These are phyloP conservation scores for Rhizoclosmatium sp. DNA, from an alignment of 192 early-diverging fungal species.

Conservation along the genomic window DNA sequence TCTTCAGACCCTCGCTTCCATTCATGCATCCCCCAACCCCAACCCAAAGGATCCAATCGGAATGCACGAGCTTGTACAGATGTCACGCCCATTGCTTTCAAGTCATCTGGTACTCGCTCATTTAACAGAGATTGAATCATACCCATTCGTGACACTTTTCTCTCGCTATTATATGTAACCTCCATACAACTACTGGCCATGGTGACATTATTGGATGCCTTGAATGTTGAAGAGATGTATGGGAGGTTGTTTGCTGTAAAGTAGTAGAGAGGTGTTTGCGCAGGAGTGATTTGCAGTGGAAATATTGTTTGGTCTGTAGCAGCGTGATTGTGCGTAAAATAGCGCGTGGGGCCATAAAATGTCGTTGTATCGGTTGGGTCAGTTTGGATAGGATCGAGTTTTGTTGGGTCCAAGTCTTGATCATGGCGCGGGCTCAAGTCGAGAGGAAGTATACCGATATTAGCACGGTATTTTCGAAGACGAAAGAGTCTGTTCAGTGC, in stretches of 20 bases:
- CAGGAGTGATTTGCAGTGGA: slow-evolving; percentile 60
- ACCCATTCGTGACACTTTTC: not conserved
- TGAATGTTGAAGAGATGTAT: slow-evolving; percentile 63
- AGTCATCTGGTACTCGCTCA: slow-evolving; percentile 4
- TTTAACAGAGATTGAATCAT: slow-evolving; percentile 4
- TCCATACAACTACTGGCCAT: slow-evolving; percentile 60
- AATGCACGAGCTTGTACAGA: slow-evolving; percentile 3
- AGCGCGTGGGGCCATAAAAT: slow-evolving; percentile 10
- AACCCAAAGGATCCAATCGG: slow-evolving; percentile 26
- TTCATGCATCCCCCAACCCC: slow-evolving; percentile 17
- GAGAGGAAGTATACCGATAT: slow-evolving; percentile 63
- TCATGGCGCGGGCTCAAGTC: not conserved
- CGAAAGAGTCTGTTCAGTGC: slow-evolving; percentile 63
- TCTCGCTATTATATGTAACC: slow-evolving; percentile 26
- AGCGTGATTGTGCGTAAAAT: slow-evolving; percentile 3
- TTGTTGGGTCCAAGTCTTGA: not conserved
- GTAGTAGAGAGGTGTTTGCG: slow-evolving; percentile 45
- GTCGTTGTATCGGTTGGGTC: not conserved
- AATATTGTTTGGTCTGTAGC: slow-evolving; percentile 50
- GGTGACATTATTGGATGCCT: slow-evolving; percentile 57
- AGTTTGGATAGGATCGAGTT: not conserved
- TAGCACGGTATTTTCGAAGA: slow-evolving; percentile 66
- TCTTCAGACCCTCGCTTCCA: slow-evolving; percentile 7
- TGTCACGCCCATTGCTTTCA: not conserved
- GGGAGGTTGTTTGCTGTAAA: slow-evolving; percentile 68